Evolutionary conservation across 1,284 basidiomycete genomes (phyloP).

Genomic region (Vanrija humicola): DNA sequence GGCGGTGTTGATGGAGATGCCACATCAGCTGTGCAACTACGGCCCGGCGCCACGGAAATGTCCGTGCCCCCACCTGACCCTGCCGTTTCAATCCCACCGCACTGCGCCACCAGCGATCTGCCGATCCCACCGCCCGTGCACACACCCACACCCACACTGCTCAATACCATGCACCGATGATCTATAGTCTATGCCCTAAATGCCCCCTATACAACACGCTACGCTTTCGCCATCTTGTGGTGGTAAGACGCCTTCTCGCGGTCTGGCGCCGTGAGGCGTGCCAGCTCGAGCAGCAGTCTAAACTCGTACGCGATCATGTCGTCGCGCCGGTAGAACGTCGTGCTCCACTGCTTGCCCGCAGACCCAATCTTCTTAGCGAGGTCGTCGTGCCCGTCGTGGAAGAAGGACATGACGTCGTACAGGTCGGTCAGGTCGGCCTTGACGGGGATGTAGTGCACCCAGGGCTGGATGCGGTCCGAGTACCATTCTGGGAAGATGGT

Average conservation of each 20-base stretch:
- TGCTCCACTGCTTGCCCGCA: slow-evolving; percentile 60
- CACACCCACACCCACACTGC: too few relatives aligned
- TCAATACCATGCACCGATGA: too few relatives aligned
- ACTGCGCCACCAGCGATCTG: too few relatives aligned
- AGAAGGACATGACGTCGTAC: slow-evolving; percentile 48
- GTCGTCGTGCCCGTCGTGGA: slow-evolving; percentile 53
- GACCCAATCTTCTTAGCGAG: slow-evolving; percentile 58
- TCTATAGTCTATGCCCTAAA: too few relatives aligned
- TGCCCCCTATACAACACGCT: not conserved
- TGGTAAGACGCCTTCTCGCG: slow-evolving; percentile 19
- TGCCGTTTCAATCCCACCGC: too few relatives aligned
- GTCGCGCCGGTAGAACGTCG: slow-evolving; percentile 59
- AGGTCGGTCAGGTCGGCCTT: slow-evolving; percentile 53
- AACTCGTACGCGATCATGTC: slow-evolving; percentile 64
- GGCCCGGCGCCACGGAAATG: too few relatives aligned
- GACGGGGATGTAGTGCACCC: slow-evolving; percentile 52
- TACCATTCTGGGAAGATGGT: slow-evolving; percentile 52
- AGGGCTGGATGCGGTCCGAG: slow-evolving; percentile 49
- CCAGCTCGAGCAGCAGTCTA: slow-evolving; percentile 35
- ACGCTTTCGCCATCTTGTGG: not conserved
- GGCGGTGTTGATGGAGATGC: too few relatives aligned
- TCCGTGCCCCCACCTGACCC: too few relatives aligned
- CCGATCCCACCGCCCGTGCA: too few relatives aligned
- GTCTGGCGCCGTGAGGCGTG: slow-evolving; percentile 25
- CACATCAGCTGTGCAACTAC: too few relatives aligned